A percentile compares a stretch with the other conserved stretches of the same genome.
These are phyloP conservation scores for Paradendryphiella salina DNA, from an alignment of 2,329 filamentous ascomycete genomes.

Conservation along the genomic window DNA sequence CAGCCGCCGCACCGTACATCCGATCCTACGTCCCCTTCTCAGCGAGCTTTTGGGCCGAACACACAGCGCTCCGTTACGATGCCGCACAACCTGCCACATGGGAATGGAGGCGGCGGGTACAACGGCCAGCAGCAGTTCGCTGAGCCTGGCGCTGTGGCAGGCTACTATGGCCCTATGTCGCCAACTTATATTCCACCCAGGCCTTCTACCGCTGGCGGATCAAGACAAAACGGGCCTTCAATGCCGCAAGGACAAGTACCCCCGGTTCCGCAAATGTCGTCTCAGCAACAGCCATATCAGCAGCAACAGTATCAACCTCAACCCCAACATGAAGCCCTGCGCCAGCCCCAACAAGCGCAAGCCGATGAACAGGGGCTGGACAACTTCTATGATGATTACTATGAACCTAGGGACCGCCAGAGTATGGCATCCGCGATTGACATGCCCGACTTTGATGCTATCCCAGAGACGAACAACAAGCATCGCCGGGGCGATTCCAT, in stretches of 20 bases:
- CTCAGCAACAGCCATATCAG: constrained; percentile 21
- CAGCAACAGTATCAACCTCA: constrained; percentile 27
- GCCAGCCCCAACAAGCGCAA: constrained; percentile 29
- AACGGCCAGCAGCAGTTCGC: constrained; percentile 39
- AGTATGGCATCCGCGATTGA: constrained; percentile 56
- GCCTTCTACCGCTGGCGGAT: constrained; percentile 43
- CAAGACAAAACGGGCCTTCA: constrained; percentile 26
- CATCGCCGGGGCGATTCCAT: constrained; percentile 46
- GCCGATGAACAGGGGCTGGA: constrained; percentile 50
- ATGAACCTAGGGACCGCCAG: constrained; percentile 44
- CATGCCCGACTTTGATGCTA: constrained; percentile 67
- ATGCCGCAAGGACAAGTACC: constrained; percentile 36
- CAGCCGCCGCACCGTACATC: constrained; percentile 22
- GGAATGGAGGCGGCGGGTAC: constrained; percentile 18
- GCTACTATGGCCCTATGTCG: constrained; percentile 46
- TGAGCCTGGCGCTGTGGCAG: constrained; percentile 39
- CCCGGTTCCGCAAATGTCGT: constrained; percentile 33
- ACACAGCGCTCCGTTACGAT: constrained; percentile 45
- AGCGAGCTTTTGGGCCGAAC: constrained; percentile 35
- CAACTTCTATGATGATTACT: constrained; percentile 56
- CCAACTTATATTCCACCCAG: constrained; percentile 42
- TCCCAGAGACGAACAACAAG: constrained; percentile 44
- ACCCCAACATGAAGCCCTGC: constrained; percentile 21
- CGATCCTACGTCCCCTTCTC: constrained; percentile 34
- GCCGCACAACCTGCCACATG: constrained; percentile 37